Conservation (phyloP, 306 rosid genomes). For the Inga laurina region DNA sequence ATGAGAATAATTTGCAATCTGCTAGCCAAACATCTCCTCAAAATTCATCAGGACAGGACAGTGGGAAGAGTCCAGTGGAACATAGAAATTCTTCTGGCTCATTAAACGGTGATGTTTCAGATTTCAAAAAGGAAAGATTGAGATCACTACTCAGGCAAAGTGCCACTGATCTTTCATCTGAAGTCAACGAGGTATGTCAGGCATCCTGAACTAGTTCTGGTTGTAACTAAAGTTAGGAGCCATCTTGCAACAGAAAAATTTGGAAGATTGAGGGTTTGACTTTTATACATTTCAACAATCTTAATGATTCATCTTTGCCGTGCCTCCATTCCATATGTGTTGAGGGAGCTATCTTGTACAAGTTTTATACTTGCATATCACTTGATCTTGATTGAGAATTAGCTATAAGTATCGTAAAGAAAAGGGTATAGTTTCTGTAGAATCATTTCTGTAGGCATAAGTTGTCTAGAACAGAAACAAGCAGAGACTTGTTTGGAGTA, state of each 20-base stretch:
- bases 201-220: conserved; percentile 28
- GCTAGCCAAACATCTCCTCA: conserved; percentile 36
- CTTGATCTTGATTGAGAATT: conserved; percentile 11
- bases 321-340: neutral
- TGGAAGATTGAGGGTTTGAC: neutral
- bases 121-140: conserved; percentile 60
- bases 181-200: conserved; percentile 78
- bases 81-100: conserved; percentile 28
- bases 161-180: conserved; percentile 64
- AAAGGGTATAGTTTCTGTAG: neutral
- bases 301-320: neutral
- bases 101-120: conserved; percentile 55
- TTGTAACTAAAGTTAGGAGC: conserved; percentile 19
- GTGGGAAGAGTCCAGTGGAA: conserved; percentile 34
- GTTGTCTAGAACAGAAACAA: neutral
- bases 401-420: neutral
- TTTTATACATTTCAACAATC: conserved; percentile 1
- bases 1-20: conserved; percentile 48
- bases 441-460: neutral
- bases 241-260: neutral
- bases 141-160: conserved; percentile 70
- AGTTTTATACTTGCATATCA: conserved; percentile 1
- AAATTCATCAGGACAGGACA: conserved; percentile 27
- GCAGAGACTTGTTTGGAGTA: neutral
- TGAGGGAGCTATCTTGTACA: neutral